Conservation (phyloP, 352 stramenopile species). For the Phytophthora meadii region DNA sequence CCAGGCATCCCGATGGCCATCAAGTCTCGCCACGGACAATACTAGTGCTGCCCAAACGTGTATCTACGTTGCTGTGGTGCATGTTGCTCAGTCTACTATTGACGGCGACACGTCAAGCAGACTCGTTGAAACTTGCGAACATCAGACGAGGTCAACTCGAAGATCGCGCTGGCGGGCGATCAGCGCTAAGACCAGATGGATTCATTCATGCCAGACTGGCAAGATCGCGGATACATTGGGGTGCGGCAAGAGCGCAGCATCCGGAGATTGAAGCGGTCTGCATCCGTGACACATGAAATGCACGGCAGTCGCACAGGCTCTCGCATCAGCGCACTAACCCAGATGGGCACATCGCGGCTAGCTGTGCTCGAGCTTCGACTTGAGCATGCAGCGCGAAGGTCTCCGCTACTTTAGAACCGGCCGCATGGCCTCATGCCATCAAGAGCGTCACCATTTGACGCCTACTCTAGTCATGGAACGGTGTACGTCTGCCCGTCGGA, state of each 20-base stretch:
- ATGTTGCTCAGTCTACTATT: constrained; percentile 16
- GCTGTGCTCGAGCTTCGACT: background rate
- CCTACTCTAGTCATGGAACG: constrained; percentile 20
- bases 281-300: constrained; percentile 8
- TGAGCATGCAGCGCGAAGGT: background rate
- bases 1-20: background rate
- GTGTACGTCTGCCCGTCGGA: constrained; percentile 24
- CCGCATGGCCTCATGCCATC: constrained; percentile 13
- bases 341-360: constrained; percentile 26
- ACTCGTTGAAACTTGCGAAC: constrained; percentile 8
- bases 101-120: constrained; percentile 22
- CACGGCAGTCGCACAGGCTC: constrained; percentile 6
- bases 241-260: constrained; percentile 6
- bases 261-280: constrained; percentile 10
- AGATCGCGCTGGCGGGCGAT: constrained; percentile 17
- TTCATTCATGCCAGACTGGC: constrained; percentile 12
- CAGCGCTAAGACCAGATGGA: constrained; percentile 35
- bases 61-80: background rate
- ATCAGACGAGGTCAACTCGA: constrained; percentile 18
- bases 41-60: background rate
- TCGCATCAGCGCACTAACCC: background rate
- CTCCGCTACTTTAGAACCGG: constrained; percentile 4
- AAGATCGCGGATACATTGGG: constrained; percentile 7
- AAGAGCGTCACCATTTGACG: constrained; percentile 17
- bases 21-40: background rate